Conservation (phyloP, 2,329 filamentous ascomycete species). For the Dothistroma pini region DNA sequence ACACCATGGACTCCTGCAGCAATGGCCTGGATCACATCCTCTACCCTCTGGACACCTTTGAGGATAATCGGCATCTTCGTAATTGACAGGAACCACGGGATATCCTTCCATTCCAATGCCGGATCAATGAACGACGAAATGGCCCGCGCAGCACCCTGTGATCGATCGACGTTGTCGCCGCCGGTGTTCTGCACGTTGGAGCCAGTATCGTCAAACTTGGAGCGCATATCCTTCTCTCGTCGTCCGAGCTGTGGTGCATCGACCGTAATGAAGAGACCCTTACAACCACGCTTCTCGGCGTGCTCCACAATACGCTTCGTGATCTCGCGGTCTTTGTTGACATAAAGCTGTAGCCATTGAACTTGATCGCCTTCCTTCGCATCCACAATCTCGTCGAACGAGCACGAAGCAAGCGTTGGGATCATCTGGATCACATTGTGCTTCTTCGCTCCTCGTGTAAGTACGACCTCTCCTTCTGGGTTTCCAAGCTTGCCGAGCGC, state of each 20-base stretch:
- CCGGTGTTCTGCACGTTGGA: constrained; percentile 69
- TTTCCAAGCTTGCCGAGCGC: constrained; percentile 93
- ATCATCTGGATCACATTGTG: constrained; percentile 99
- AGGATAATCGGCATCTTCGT: constrained; percentile 94
- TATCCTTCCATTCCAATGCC: constrained; percentile 82
- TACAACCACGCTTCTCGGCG: constrained; percentile 87
- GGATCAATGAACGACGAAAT: constrained; percentile 98
- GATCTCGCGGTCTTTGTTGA: constrained; percentile 92
- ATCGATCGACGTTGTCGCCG: constrained; percentile 72
- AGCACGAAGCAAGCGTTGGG: constrained; percentile 91
- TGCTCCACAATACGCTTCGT: constrained; percentile 88
- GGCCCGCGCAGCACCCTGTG: constrained; percentile 87
- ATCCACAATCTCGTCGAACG: constrained; percentile 95
- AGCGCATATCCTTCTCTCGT: constrained; percentile 96
- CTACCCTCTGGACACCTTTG: constrained; percentile 94
- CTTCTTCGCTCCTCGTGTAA: constrained; percentile 77
- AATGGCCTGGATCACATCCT: constrained; percentile 82
- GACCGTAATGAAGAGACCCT: constrained; percentile 95
- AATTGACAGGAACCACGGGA: constrained; percentile 71
- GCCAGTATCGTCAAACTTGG: constrained; percentile 69
- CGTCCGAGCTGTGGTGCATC: constrained; percentile 94
- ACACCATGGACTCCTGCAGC: constrained; percentile 76
- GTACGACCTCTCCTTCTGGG: constrained; percentile 86
- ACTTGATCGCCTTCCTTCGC: constrained; percentile 74
- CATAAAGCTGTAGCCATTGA: constrained; percentile 85